Base-by-base conservation (phyloP, 805 yeast genomes). In the Spathaspora passalidarum region DNA sequence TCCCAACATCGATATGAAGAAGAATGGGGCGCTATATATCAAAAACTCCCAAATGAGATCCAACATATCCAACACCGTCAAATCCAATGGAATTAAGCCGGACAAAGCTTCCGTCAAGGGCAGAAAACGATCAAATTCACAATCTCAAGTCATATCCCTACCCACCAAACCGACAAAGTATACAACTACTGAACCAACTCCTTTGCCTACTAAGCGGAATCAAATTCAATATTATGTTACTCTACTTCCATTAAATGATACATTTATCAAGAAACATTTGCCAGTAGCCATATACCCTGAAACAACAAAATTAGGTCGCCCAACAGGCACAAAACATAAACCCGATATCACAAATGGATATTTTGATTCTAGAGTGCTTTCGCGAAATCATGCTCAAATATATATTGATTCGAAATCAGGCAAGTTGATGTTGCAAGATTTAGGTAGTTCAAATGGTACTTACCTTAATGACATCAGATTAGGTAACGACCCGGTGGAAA, bases 361-460 rank as follows among this genome's bases (percentile, higher is more conserved):
- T 62, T 94, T 94, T 60, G 98, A 94, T 66, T 88, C 97, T 9
- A 73, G 98, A 22, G 98, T 95, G 9, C 76, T 94, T 39, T 84
- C 95, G 16, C 73, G 99, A 53, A 94, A 88, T 59, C 99, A 94
- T 66, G 99, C 99, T 0, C 92, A 88, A 56, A 68, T 94, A 51
- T 88, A 80, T 70, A 80, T 90, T 32, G 94, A 88, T 54, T 72
- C 80, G 14, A 63, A 63, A 20, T 66, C 70, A 4, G 90, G 91
- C 4, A 77, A 76, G 48, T 75, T 95, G 17, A 88, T 76, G 74
- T 76, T 94, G 20, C 81, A 84, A 53, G 99, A 94, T 67, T 76
- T 90, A 58, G 89, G 90, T 47, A 86, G 96, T 2, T 86, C 96
- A 19, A 94, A 94, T 65, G 99, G 99, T 8, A 92, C 99, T 0